Evolutionary conservation across 345 rosid genomes (phyloP), one percentile per base, ranked within the genome.

Genomic region (Ceriops decandra): DNA sequence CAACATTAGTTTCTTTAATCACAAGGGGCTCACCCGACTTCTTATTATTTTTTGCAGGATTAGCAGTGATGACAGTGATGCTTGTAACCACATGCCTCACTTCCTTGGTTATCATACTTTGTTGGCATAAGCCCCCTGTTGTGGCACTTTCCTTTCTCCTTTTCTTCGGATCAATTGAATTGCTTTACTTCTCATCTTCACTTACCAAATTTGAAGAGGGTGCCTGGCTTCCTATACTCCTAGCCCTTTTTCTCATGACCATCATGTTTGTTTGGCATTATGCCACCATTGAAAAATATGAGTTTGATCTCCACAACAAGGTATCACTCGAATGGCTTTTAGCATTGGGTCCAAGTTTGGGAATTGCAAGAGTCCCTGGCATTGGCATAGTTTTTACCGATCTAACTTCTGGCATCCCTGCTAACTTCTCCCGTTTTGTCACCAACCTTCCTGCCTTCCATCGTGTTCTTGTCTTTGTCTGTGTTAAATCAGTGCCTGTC

Each of bases 41-140:
- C 1, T 30, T 21, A 19, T 64, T 74, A 51, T 63, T 7, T 8
- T 52, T 77, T 81, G 77, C 90, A 93, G 99, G 99, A 52, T 78
- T 95, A 69, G 98, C 99, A 3, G 97, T 95, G 67, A 95, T 95
- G 98, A 82, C 99, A 16, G 99, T 92, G 75, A 95, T 95, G 99
- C 84, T 92, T 64, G 99, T 95, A 68, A 95, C 99, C 1, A 95
- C 99, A 7, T 88, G 98, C 79, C 95, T 95, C n/a, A 92, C 87
- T 38, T 84, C 98, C 70, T 62, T 95, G 52, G 98, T 92, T 71
- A 92, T 95, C 35, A 84, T 92, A 61, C 84, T 95, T 3, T 95
- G 98, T 68, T 95, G 99, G 99, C 84, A 87, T 77, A 92, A 88
- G 65, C 97, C 97, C 38, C 90, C 97, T 4, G 33, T 88, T 27